A percentile compares a stretch with the other conserved stretches of the same genome.
Evolutionary conservation across 139 green algal genomes (phyloP).

Genomic region (Picochlorum costavermella): DNA sequence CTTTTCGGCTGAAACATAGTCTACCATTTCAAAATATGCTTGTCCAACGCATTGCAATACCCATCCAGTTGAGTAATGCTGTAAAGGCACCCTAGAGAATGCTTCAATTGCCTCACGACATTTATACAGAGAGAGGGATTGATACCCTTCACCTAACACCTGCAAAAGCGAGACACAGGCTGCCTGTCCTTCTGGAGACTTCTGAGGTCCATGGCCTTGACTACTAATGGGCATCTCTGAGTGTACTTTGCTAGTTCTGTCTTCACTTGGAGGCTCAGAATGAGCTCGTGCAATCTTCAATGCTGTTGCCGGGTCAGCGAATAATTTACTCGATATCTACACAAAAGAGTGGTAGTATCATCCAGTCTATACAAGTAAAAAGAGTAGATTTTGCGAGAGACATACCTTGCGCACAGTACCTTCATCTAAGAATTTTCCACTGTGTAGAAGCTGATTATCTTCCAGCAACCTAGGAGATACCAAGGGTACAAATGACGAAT

Average conservation of each 20-base stretch:
- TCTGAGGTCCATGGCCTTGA: not conserved
- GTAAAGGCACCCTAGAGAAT: constrained; percentile 44
- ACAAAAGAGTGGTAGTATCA: not conserved
- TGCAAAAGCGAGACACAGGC: constrained; percentile 48
- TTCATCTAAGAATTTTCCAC: constrained; percentile 42
- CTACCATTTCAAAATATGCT: constrained; percentile 76
- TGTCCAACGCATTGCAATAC: constrained; percentile 68
- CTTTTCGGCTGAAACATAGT: constrained; percentile 65
- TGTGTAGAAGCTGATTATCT: not conserved
- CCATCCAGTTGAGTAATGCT: constrained; percentile 70
- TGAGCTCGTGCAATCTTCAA: constrained; percentile 4
- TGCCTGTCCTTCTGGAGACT: constrained; percentile 15
- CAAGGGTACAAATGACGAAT: not conserved
- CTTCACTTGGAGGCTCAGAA: not conserved
- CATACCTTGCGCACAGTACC: constrained; percentile 35
- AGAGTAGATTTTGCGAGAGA: not conserved
- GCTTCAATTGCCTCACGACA: constrained; percentile 57
- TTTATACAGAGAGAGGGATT: constrained; percentile 60
- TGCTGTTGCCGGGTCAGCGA: constrained; percentile 23
- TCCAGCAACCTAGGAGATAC: not conserved
- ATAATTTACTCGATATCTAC: constrained; percentile 28
- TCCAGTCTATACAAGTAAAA: not conserved
- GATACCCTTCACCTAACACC: constrained; percentile 46
- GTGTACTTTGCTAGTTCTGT: constrained; percentile 9
- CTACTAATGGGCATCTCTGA: not conserved